Evolutionary conservation across 371 early-diverging fungal genomes (phyloP).

Genomic region (Blakeslea trispora): DNA sequence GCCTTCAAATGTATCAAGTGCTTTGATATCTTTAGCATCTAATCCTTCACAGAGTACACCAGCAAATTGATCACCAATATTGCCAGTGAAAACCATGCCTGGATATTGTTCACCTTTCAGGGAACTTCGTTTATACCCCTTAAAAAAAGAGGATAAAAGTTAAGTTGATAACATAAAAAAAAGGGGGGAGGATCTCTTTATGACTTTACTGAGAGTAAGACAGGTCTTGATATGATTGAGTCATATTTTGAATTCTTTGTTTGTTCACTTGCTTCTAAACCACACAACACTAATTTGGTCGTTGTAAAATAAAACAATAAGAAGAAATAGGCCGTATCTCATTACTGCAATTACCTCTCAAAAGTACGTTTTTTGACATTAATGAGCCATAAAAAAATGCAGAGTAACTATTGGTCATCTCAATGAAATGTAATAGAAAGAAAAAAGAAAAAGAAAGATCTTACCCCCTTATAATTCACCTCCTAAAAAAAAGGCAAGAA

Average conservation of each 20-base stretch:
- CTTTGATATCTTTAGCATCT: constrained; percentile 22
- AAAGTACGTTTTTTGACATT: constrained; percentile 33
- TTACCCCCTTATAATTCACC: neutral
- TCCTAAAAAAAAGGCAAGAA: neutral
- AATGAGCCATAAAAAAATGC: constrained; percentile 49
- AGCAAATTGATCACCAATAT: constrained; percentile 22
- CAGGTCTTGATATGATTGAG: constrained; percentile 26
- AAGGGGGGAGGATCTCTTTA: neutral
- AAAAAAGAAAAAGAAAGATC: constrained; percentile 1
- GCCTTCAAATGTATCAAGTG: constrained; percentile 47
- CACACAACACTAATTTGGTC: constrained; percentile 38
- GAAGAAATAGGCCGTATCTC: neutral
- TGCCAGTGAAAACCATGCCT: constrained; percentile 31
- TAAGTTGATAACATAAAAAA: neutral
- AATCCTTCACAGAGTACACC: constrained; percentile 40
- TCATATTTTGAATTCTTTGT: constrained; percentile 19
- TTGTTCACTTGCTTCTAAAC: constrained; percentile 19
- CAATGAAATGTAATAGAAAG: neutral
- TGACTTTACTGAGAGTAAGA: constrained; percentile 30
- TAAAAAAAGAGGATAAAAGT: too few relatives aligned
- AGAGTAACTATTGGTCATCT: constrained; percentile 8
- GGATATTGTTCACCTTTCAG: constrained; percentile 41
- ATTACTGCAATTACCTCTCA: constrained; percentile 27
- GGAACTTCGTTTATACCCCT: constrained; percentile 39
- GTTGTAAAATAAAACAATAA: neutral